Evolutionary conservation across 306 rosid genomes (phyloP).

Genomic region (Quercus bicolor): DNA sequence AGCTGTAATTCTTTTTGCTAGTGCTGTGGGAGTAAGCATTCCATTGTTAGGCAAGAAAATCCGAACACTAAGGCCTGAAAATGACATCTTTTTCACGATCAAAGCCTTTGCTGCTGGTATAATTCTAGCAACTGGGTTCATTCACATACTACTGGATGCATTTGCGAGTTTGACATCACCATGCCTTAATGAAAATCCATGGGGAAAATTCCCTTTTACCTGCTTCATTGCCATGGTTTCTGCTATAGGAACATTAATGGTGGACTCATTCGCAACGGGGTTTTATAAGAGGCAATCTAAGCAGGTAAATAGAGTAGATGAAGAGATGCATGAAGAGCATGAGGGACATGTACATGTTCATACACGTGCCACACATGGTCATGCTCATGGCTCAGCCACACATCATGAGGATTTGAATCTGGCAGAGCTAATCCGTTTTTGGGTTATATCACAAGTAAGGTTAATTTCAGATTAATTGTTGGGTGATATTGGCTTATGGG

Average conservation of each 20-base stretch:
- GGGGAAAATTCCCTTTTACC: conserved; percentile 56
- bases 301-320: conserved; percentile 35
- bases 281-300: conserved; percentile 47
- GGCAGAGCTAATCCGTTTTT: conserved; percentile 49
- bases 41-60: conserved; percentile 57
- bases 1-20: conserved; percentile 55
- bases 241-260: conserved; percentile 61
- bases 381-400: conserved; percentile 68
- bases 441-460: conserved; percentile 80
- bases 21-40: conserved; percentile 61
- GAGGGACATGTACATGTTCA: conserved; percentile 85
- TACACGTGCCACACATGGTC: conserved; percentile 91
- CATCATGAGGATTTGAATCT: conserved; percentile 27
- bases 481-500: background rate
- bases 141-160: conserved; percentile 73
- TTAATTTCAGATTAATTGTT: background rate
- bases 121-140: conserved; percentile 59
- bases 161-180: conserved; percentile 53
- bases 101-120: conserved; percentile 79
- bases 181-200: conserved; percentile 42
- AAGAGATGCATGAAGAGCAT: conserved; percentile 48
- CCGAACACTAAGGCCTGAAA: conserved; percentile 43
- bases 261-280: conserved; percentile 58
- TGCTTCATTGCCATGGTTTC: conserved; percentile 65
- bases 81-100: conserved; percentile 51